Percentiles rank a stretch among this genome's conserved stretches.
Evolutionary conservation across 192 early-diverging fungal species (phyloP).

Genomic region (Haplosporangium gracile): DNA sequence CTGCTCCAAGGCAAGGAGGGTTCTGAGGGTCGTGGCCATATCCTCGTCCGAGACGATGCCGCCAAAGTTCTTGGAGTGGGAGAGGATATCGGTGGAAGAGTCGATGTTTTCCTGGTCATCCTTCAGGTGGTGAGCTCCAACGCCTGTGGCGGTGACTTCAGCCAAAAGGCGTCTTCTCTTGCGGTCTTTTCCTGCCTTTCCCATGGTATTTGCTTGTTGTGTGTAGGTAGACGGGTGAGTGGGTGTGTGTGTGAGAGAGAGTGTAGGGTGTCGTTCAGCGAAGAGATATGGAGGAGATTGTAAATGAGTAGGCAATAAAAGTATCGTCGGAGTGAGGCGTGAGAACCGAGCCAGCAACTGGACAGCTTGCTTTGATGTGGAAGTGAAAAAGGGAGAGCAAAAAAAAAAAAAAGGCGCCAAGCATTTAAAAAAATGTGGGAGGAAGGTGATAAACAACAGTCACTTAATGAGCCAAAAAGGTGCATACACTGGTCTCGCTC

Average conservation of each 20-base stretch:
- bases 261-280: background rate
- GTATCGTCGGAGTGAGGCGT: background rate
- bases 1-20: constrained; percentile 59
- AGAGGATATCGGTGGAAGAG: background rate
- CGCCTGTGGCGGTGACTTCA: constrained; percentile 26
- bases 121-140: constrained; percentile 9
- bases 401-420: background rate
- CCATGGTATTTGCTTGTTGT: constrained; percentile 57
- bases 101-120: constrained; percentile 37
- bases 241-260: background rate
- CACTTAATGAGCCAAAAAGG: background rate
- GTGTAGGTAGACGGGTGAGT: background rate
- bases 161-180: constrained; percentile 69
- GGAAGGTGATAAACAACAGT: constrained; percentile 38
- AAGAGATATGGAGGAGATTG: background rate
- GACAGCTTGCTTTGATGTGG: background rate
- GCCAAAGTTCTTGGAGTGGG: constrained; percentile 16
- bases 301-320: background rate
- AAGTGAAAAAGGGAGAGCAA: constrained; percentile 19
- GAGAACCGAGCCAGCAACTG: background rate
- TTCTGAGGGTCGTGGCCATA: constrained; percentile 63
- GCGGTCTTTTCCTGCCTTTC: constrained; percentile 68
- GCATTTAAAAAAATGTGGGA: constrained; percentile 4
- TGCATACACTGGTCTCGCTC: too few species aligned
- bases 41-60: constrained; percentile 55